Percentiles rank a stretch among this genome's conserved stretches.
These are phyloP conservation scores for Magnusiomyces ingens DNA, from an alignment of 1,139 yeast genomes.

Conservation along the genomic window DNA sequence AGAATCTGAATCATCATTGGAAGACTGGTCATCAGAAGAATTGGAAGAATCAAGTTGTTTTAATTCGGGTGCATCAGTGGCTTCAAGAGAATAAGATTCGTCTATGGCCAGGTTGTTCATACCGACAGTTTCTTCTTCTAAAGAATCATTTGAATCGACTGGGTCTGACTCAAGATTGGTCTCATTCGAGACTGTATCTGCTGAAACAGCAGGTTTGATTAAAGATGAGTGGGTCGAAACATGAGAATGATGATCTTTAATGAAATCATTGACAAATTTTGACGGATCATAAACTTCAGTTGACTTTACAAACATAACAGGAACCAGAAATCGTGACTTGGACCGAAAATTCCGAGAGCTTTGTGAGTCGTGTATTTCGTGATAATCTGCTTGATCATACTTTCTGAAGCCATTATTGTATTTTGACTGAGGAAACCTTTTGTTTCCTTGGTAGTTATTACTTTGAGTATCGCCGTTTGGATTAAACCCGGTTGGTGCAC, in stretches of 20 bases:
- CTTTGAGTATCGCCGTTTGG: no score
- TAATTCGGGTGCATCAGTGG: not conserved
- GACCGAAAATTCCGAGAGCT: not conserved
- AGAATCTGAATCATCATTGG: not conserved
- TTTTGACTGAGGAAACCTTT: no score
- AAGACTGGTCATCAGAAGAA: not conserved
- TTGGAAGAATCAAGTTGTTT: not conserved
- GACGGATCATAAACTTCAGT: conserved; percentile 1
- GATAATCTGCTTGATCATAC: no score
- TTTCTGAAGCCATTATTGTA: no score
- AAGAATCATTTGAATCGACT: not conserved
- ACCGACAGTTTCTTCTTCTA: not conserved
- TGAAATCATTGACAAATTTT: not conserved
- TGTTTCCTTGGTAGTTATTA: no score
- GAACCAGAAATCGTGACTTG: not conserved
- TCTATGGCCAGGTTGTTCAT: not conserved
- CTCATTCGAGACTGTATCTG: not conserved
- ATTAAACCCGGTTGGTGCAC: no score
- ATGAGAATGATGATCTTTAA: not conserved
- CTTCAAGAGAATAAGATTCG: not conserved
- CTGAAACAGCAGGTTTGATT: not conserved
- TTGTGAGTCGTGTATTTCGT: no score
- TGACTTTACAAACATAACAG: conserved; percentile 1
- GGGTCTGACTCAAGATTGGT: not conserved
- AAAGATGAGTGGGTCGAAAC: not conserved